Evolutionary conservation across 495 filamentous ascomycete species (phyloP).

Genomic region (Durotheca rogersii): DNA sequence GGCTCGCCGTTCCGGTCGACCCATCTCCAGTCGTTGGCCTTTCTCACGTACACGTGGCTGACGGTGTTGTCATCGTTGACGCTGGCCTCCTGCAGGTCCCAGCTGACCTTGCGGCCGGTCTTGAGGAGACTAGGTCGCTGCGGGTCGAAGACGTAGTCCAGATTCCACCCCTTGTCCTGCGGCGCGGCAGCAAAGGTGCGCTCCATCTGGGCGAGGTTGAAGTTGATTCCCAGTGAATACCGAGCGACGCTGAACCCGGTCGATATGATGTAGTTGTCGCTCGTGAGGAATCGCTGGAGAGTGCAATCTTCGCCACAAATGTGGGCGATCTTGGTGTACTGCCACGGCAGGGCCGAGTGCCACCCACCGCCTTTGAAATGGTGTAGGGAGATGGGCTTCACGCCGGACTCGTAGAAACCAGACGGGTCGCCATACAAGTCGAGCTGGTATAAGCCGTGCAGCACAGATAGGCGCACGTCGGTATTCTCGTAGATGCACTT

Average conservation of each 20-base stretch:
- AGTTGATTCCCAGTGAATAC: conserved; percentile 58
- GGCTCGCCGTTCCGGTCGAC: conserved; percentile 42
- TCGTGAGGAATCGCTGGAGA: conserved; percentile 65
- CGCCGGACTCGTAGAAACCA: conserved; percentile 67
- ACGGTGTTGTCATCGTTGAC: conserved; percentile 46
- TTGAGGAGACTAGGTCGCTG: conserved; percentile 47
- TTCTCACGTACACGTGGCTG: conserved; percentile 50
- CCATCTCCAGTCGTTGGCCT: conserved; percentile 51
- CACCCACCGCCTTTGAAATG: conserved; percentile 61
- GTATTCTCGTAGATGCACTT: conserved; percentile 68
- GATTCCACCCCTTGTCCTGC: conserved; percentile 54
- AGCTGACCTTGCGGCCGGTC: conserved; percentile 54
- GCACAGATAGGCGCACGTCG: conserved; percentile 58
- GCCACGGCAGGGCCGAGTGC: conserved; percentile 55
- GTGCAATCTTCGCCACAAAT: conserved; percentile 65
- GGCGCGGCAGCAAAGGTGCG: conserved; percentile 61
- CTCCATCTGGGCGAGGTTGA: conserved; percentile 64
- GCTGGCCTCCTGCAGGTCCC: conserved; percentile 52
- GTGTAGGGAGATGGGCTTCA: conserved; percentile 64
- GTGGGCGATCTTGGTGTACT: conserved; percentile 65
- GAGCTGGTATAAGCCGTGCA: conserved; percentile 66
- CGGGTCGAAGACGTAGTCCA: conserved; percentile 54
- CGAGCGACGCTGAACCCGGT: conserved; percentile 66
- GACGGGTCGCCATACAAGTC: conserved; percentile 66
- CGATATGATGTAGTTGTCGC: conserved; percentile 62